These are phyloP conservation scores for Actinomucor elegans DNA, from an alignment of 371 early-diverging fungal genomes.

Conservation along the genomic window DNA sequence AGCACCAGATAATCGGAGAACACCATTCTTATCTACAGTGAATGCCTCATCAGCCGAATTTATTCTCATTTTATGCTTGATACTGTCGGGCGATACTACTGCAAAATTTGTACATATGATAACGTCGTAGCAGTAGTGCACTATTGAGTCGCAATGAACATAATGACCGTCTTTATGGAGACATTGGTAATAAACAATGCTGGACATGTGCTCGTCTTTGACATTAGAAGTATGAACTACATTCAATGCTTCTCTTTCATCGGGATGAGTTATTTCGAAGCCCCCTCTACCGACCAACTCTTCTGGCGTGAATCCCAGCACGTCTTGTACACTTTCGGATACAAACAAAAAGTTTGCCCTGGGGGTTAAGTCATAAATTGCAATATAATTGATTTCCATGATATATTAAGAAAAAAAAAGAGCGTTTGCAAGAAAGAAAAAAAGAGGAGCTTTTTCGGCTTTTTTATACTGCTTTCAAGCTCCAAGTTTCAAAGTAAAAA, in stretches of 20 bases:
- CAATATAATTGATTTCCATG: conserved; percentile 49
- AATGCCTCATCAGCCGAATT: conserved; percentile 35
- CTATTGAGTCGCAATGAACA: conserved; percentile 27
- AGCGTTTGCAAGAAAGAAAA: too few species aligned
- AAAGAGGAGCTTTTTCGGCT: too few species aligned
- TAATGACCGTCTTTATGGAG: conserved; percentile 38
- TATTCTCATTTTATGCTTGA: conserved; percentile 22
- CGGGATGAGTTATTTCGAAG: conserved; percentile 48
- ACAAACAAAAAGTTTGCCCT: conserved; percentile 44
- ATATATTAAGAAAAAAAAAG: too few species aligned
- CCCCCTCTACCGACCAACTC: conserved; percentile 48
- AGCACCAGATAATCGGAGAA: conserved; percentile 22
- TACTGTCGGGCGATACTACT: conserved; percentile 2
- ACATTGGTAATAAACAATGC: conserved; percentile 28
- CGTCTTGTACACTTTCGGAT: conserved; percentile 49
- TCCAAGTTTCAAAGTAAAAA: too few species aligned
- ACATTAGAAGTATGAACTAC: conserved; percentile 43
- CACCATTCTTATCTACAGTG: conserved; percentile 17
- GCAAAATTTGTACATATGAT: conserved; percentile 28
- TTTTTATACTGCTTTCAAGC: too few species aligned
- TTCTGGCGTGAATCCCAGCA: conserved; percentile 51
- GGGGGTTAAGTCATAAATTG: conserved; percentile 58
- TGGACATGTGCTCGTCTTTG: conserved; percentile 48
- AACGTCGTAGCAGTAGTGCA: conserved; percentile 42
- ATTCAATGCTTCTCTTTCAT: conserved; percentile 35